These are phyloP conservation scores for Saccharomycopsis synnaedendra DNA, from an alignment of 805 yeast species.

Conservation along the genomic window DNA sequence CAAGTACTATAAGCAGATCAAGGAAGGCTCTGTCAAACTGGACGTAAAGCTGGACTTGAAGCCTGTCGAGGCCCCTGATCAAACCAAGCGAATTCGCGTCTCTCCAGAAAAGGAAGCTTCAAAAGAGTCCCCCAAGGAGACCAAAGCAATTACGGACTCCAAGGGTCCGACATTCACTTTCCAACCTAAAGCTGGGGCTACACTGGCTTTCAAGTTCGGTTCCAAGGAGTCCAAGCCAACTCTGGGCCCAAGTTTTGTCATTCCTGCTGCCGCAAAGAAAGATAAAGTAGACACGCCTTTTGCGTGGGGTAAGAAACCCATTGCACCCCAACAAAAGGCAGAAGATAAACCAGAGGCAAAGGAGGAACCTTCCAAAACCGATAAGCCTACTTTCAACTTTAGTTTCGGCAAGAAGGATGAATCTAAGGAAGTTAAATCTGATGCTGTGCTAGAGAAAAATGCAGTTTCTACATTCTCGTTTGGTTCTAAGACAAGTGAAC, in stretches of 20 bases:
- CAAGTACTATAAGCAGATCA: constrained; percentile 13
- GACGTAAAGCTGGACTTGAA: neutral
- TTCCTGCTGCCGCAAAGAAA: neutral
- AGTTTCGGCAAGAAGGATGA: neutral
- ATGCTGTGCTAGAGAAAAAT: neutral
- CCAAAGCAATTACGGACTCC: constrained; percentile 1
- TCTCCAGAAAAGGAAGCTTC: neutral
- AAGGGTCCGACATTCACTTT: constrained; percentile 12
- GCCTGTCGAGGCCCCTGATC: neutral
- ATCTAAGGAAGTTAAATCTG: neutral
- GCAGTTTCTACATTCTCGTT: neutral
- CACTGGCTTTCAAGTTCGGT: no score
- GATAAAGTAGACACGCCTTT: neutral
- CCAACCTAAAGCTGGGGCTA: neutral
- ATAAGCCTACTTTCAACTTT: neutral
- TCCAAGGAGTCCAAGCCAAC: no score
- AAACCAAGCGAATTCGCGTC: neutral
- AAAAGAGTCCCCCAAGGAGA: neutral
- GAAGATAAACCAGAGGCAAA: neutral
- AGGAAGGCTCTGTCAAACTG: neutral
- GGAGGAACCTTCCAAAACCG: neutral
- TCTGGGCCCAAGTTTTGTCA: neutral
- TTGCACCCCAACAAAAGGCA: neutral
- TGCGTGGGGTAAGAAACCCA: constrained; percentile 13
- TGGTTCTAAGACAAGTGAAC: neutral